phyloP scores from a whole-genome alignment of 805 yeast species.

The Starmerella ratchasimensis region DNA sequence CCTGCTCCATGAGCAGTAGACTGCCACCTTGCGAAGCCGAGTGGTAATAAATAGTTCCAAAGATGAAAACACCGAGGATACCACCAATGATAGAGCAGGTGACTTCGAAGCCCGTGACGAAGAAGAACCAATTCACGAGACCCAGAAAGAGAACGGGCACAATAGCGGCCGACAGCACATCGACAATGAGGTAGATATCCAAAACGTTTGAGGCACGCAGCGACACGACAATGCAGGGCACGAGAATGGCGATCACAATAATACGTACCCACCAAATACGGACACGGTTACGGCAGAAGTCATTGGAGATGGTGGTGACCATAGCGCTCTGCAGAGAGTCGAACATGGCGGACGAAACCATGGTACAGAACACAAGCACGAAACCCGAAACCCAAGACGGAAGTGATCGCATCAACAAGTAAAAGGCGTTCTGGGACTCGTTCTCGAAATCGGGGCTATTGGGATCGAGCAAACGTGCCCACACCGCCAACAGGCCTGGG shows the following conservation, averaged over 20 bases:
- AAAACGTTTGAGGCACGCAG: constrained; percentile 69
- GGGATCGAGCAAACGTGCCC: constrained; percentile 55
- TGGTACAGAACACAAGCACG: constrained; percentile 56
- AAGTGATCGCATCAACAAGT: constrained; percentile 52
- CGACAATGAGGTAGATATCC: constrained; percentile 81
- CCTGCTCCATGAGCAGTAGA: constrained; percentile 46
- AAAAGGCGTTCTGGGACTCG: constrained; percentile 54
- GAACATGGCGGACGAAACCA: constrained; percentile 73
- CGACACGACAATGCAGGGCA: constrained; percentile 76
- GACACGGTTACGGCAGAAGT: constrained; percentile 69
- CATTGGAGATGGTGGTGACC: constrained; percentile 81
- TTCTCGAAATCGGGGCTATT: constrained; percentile 32
- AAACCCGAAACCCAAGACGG: constrained; percentile 84
- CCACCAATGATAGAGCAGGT: constrained; percentile 78
- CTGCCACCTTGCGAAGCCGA: constrained; percentile 61
- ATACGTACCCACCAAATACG: constrained; percentile 50
- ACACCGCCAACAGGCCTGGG: constrained; percentile 77
- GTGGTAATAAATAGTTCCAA: constrained; percentile 63
- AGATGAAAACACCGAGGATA: constrained; percentile 61
- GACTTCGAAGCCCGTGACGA: constrained; percentile 63
- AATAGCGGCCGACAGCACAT: constrained; percentile 71
- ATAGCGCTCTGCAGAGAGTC: constrained; percentile 81
- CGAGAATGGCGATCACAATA: constrained; percentile 59
- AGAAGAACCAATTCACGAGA: constrained; percentile 50
- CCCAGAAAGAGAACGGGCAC: constrained; percentile 78